Evolutionary conservation across 129 eudicot genomes (phyloP).

Genomic region (Pulicaria dysenterica): DNA sequence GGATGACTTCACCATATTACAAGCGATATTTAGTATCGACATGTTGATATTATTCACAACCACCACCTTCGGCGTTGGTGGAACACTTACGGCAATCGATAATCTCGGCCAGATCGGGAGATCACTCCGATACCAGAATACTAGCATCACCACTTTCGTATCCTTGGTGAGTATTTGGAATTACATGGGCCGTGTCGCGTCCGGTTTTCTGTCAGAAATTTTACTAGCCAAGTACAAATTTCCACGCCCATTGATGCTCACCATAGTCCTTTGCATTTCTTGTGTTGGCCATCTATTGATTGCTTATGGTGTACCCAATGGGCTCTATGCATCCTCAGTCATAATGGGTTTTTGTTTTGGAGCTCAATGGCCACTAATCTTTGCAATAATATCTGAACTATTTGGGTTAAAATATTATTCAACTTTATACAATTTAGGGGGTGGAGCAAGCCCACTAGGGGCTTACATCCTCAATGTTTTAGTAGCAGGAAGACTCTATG

Average conservation of each 20-base stretch:
- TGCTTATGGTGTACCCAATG: slow-evolving; percentile 67
- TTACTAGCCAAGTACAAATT: slow-evolving; percentile 65
- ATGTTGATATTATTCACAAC: slow-evolving; percentile 67
- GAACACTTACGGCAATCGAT: slow-evolving; percentile 78
- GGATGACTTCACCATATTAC: slow-evolving; percentile 69
- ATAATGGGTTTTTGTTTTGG: slow-evolving; percentile 88
- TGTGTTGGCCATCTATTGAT: slow-evolving; percentile 75
- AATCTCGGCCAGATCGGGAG: slow-evolving; percentile 82
- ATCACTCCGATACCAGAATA: slow-evolving; percentile 66
- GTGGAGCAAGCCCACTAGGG: slow-evolving; percentile 76
- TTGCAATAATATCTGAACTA: slow-evolving; percentile 75
- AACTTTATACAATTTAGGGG: slow-evolving; percentile 65
- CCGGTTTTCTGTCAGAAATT: slow-evolving; percentile 69
- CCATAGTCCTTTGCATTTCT: slow-evolving; percentile 57
- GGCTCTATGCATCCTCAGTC: slow-evolving; percentile 66
- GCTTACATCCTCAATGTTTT: slow-evolving; percentile 67
- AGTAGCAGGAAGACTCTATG: slow-evolving; percentile 69
- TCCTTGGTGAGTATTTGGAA: slow-evolving; percentile 88
- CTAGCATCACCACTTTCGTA: slow-evolving; percentile 64
- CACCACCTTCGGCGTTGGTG: slow-evolving; percentile 70
- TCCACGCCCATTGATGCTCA: slow-evolving; percentile 84
- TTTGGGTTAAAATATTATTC: slow-evolving; percentile 83
- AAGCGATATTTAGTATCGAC: slow-evolving; percentile 78
- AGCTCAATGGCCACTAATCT: slow-evolving; percentile 83
- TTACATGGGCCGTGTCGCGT: slow-evolving; percentile 62